Percentiles rank a stretch among this genome's conserved stretches.
phyloP scores from a whole-genome alignment of 208 protist genomes.

The Angomonas deanei region DNA sequence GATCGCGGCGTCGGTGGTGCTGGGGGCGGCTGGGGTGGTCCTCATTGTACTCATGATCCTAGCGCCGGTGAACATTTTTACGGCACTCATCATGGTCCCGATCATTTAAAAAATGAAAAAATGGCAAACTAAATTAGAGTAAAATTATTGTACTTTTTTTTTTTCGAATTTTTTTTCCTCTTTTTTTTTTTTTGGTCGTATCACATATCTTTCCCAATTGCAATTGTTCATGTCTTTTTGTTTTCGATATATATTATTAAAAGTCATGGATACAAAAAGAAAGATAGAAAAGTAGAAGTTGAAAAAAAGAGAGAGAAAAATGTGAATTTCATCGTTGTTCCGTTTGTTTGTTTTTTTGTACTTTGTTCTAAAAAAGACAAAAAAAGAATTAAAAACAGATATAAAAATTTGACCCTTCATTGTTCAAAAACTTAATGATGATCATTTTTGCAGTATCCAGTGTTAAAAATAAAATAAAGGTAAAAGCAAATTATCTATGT shows the following conservation, averaged over 20 bases:
- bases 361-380: neutral
- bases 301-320: neutral
- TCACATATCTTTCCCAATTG: neutral
- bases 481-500: no score
- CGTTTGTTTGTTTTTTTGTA: conserved; percentile 12
- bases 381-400: neutral
- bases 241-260: neutral
- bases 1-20: conserved; percentile 44
- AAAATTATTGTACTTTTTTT: neutral
- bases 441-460: no score
- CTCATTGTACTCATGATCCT: conserved; percentile 31
- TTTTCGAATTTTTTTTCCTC: neutral
- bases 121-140: neutral
- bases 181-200: neutral
- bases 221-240: neutral
- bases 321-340: no score
- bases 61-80: conserved; percentile 44
- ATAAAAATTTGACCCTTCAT: neutral
- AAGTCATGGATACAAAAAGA: neutral
- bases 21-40: conserved; percentile 20
- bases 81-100: conserved; percentile 34
- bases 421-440: no score
- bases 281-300: neutral
- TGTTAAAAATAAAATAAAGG: no score
- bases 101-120: conserved; percentile 24